A percentile compares a stretch with the other conserved stretches of the same genome.
Evolutionary conservation across 2,329 filamentous ascomycete species (phyloP).

Genomic region (Fusarium nisikadoi): DNA sequence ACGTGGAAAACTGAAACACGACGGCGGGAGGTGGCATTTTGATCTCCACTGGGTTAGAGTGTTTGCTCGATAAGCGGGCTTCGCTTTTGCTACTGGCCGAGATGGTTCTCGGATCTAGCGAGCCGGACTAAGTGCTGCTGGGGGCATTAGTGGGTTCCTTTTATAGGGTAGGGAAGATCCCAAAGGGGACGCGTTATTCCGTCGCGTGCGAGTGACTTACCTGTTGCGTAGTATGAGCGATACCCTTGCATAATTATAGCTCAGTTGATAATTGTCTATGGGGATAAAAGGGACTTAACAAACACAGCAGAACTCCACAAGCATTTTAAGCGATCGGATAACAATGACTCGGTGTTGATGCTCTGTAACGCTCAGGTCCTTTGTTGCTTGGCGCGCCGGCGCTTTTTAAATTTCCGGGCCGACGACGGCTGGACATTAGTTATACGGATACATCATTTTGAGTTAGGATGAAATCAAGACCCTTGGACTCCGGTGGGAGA

Average conservation of each 20-base stretch:
- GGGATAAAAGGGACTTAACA: accelerated
- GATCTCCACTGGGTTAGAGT: neutral
- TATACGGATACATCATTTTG: too few species aligned
- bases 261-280: neutral
- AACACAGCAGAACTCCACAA: accelerated
- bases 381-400: too few species aligned
- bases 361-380: neutral
- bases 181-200: neutral
- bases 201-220: neutral
- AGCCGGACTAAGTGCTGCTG: neutral
- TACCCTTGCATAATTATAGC: neutral
- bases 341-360: accelerated
- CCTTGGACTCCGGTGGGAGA: neutral
- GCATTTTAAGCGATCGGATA: neutral
- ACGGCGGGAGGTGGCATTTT: neutral
- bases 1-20: neutral
- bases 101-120: neutral
- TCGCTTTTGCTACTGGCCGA: neutral
- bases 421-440: neutral
- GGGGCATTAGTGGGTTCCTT: neutral
- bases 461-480: too few species aligned
- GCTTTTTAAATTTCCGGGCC: neutral
- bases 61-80: neutral
- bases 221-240: neutral
- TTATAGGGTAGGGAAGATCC: neutral